Evolutionary conservation across 2,329 filamentous ascomycete genomes (phyloP), one percentile per base, ranked within the genome.

Genomic region (Fusarium paranaense): DNA sequence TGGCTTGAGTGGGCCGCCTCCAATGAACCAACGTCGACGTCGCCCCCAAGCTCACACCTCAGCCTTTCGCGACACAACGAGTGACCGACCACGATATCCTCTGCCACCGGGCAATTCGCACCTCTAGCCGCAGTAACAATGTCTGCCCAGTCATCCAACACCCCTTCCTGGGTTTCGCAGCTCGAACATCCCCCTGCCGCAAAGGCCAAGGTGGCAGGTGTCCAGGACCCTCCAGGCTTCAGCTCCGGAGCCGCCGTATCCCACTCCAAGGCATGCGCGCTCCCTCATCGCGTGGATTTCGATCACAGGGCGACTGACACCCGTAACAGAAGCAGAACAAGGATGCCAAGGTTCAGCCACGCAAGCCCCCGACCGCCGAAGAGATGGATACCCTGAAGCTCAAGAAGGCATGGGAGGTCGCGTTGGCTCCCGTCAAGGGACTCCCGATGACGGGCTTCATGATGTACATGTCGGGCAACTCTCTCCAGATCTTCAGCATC

Each of bases 381-480:
- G 95, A 98, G 85, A 98, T 95, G 89, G 96, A 98, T 82, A 95
- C 93, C 25, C 88, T 99, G 73, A 98, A 98, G 87, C 87, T 99
- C 78, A 99, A 99, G 86, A 99, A 99, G 84, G 97, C 97, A 0
- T 99, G 97, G 97, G 97, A 99, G 84, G 90, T 99, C 52, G 96
- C 97, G 47, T 90, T 99, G 57, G 96, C 93, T 3, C 97, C 97
- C 1, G 93, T 97, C 72, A 99, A 99, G 87, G 92, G 93, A 81
- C 88, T 99, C 56, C 97, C 97, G 67, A 99, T 99, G 97, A 98
- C 97, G 66, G 95, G 93, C 73, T 96, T 99, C 82, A 98, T 98
- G 92, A 98, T 98, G 95, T 99, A 99, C 89, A 99, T 99, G 97
- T 97, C 96, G 35, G 97, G 97, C 80, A 99, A 98, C 86, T 95